Evolutionary conservation across 2,329 filamentous ascomycete genomes (phyloP).

Genomic region (Didymosphaeria variabile): DNA sequence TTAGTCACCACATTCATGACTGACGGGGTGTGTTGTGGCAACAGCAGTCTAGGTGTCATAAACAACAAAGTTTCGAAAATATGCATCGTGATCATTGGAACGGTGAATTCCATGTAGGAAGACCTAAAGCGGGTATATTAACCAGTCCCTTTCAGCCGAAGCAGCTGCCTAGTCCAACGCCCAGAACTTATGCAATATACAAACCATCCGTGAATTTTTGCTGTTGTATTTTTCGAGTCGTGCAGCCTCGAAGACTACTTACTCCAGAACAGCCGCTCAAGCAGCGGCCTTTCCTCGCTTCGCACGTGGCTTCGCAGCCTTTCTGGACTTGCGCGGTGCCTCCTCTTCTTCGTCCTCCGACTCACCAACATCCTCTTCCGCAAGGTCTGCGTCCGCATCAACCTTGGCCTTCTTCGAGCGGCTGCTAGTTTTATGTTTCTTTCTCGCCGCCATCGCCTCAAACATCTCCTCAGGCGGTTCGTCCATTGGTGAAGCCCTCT

Average conservation of each 20-base stretch:
- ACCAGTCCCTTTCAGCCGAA: neutral
- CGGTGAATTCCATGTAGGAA: neutral
- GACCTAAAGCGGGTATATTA: slow-evolving; percentile 2
- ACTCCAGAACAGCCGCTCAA: neutral
- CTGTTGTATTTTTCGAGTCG: neutral
- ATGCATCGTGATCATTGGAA: neutral
- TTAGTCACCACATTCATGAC: no score
- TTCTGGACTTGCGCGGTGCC: slow-evolving; percentile 32
- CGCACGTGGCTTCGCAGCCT: slow-evolving; percentile 26
- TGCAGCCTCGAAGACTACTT: neutral
- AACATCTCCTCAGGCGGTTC: slow-evolving; percentile 73
- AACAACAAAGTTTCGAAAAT: no score
- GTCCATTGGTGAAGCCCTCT: slow-evolving; percentile 54
- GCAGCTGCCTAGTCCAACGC: neutral
- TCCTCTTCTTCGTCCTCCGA: slow-evolving; percentile 33
- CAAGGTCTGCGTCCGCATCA: slow-evolving; percentile 30
- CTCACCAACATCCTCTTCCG: slow-evolving; percentile 38
- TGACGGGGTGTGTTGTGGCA: no score
- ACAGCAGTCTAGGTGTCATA: no score
- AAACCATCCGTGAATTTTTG: neutral
- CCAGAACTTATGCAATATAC: neutral
- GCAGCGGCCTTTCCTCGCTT: slow-evolving; percentile 20
- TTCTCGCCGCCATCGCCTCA: slow-evolving; percentile 40
- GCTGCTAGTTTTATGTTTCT: slow-evolving; percentile 36
- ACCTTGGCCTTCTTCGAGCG: slow-evolving; percentile 28